phyloP scores from a whole-genome alignment of 2,329 filamentous ascomycete genomes.

The Ceratocystis albifundus region DNA sequence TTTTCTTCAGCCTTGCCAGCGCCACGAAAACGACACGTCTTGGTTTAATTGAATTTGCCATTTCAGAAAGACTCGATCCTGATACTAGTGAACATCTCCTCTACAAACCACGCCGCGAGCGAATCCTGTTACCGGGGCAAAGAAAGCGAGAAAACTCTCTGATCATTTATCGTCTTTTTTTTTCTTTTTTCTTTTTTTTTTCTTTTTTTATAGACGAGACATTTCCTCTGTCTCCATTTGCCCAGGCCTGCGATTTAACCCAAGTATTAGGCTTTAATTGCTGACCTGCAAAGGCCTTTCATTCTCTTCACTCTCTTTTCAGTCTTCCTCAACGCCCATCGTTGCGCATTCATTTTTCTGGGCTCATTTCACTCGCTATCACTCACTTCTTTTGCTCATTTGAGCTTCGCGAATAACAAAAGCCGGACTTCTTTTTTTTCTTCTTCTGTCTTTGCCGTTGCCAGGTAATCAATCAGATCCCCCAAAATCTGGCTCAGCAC shows the following conservation, averaged over 20 bases:
- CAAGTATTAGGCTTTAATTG: background rate
- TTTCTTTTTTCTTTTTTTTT: constrained; percentile 6
- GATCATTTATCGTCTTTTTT: constrained; percentile 33
- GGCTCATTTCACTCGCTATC: background rate
- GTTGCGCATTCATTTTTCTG: too few relatives aligned
- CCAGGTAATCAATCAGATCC: background rate
- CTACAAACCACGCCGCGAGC: constrained; percentile 28
- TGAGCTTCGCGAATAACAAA: too few relatives aligned
- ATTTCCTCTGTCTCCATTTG: background rate
- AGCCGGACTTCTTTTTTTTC: too few relatives aligned
- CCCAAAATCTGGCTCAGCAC: background rate
- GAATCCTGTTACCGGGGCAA: constrained; percentile 12
- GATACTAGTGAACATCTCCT: background rate
- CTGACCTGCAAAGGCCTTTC: background rate
- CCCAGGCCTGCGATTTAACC: background rate
- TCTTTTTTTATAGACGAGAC: constrained; percentile 26
- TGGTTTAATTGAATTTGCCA: constrained; percentile 25
- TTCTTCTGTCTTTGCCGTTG: background rate
- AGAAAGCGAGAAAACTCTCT: constrained; percentile 8
- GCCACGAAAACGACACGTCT: constrained; percentile 38
- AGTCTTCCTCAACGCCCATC: background rate
- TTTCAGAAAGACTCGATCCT: background rate
- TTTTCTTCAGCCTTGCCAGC: constrained; percentile 23
- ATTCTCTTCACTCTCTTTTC: background rate
- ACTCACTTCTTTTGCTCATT: background rate